Conservation (phyloP, 176 grass and related monocot species). For the Hyparrhenia diplandra region DNA sequence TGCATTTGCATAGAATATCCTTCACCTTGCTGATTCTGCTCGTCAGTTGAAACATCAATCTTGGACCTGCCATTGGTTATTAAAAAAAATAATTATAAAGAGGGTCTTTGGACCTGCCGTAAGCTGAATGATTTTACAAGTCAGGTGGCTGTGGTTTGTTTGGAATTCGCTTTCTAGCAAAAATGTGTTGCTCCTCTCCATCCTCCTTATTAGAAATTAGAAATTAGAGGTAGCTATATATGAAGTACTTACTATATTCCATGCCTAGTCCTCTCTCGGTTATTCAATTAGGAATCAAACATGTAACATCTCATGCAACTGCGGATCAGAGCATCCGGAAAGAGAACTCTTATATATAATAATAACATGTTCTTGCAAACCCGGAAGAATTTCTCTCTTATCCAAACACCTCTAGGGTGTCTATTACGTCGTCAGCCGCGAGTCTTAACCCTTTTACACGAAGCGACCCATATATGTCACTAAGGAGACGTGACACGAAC, state of each 20-base stretch:
- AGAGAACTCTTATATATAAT: not conserved
- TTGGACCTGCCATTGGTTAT: not conserved
- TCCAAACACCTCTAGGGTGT: not conserved
- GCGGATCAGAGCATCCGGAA: not conserved
- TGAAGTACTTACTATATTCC: not conserved
- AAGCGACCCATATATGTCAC: not conserved
- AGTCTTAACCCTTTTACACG: not conserved
- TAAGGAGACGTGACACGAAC: not conserved
- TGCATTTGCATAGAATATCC: conserved; percentile 14
- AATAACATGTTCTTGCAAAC: not conserved
- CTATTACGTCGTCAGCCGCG: not conserved
- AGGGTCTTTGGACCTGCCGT: not conserved
- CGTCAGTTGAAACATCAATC: not conserved
- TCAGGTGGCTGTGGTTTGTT: not conserved
- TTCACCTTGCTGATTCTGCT: not conserved
- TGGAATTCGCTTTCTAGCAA: not conserved
- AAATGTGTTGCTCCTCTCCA: not conserved
- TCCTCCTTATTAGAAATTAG: not conserved
- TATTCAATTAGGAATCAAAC: not conserved
- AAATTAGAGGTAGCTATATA: not conserved
- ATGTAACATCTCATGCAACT: not conserved
- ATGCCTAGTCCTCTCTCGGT: not conserved
- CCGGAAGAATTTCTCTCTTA: not conserved
- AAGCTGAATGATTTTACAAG: not conserved
- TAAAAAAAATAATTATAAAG: not conserved